Conservation (phyloP, 768 basidiomycete genomes). For the Asterophora parasitica region DNA sequence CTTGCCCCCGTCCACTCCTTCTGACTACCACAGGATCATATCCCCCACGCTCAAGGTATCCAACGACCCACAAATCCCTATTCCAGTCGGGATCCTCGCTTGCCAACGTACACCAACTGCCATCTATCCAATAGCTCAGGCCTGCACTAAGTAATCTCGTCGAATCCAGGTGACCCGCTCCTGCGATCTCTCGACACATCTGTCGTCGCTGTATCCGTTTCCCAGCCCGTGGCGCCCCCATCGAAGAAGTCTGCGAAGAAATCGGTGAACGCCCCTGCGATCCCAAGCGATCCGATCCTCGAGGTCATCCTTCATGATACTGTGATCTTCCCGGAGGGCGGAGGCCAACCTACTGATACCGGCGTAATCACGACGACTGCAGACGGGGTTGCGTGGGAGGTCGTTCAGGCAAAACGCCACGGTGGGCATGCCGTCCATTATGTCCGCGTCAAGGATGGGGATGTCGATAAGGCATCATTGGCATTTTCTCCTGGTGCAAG, state of each 20-base stretch:
- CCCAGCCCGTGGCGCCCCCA: constrained; percentile 35
- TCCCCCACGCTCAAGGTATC: constrained; percentile 54
- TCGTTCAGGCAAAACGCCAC: constrained; percentile 61
- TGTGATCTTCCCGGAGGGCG: constrained; percentile 76
- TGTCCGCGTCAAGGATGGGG: constrained; percentile 39
- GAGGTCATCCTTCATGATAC: constrained; percentile 74
- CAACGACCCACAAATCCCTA: constrained; percentile 40
- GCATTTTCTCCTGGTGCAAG: constrained; percentile 46
- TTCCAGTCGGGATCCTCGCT: constrained; percentile 73
- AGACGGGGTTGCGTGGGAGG: constrained; percentile 48
- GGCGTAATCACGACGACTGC: constrained; percentile 46
- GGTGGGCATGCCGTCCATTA: constrained; percentile 77
- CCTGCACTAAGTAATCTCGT: constrained; percentile 5
- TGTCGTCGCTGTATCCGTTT: constrained; percentile 46
- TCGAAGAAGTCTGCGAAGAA: constrained; percentile 53
- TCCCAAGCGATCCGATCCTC: constrained; percentile 43
- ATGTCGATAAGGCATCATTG: constrained; percentile 38
- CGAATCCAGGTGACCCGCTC: constrained; percentile 60
- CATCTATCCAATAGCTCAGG: too few relatives aligned
- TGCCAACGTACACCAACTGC: constrained; percentile 57
- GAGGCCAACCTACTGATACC: constrained; percentile 77
- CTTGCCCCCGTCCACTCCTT: constrained; percentile 39
- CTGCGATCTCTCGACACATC: constrained; percentile 52
- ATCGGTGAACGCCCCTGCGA: constrained; percentile 43
- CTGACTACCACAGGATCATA: constrained; percentile 62